These are phyloP conservation scores for Kodamaea derodonti DNA, from an alignment of 1,139 yeast species.

Conservation along the genomic window DNA sequence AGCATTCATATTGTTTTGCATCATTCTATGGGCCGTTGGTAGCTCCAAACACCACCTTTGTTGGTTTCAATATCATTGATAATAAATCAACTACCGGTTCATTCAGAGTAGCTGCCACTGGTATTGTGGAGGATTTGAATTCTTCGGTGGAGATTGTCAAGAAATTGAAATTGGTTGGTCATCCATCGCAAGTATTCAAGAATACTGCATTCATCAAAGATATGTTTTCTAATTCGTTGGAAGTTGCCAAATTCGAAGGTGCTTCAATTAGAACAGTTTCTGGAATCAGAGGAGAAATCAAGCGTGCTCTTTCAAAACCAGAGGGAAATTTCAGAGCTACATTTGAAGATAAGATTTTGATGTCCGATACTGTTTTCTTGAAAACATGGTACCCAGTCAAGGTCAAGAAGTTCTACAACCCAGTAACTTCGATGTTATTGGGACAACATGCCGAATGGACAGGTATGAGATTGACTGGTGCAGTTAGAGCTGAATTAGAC, in stretches of 20 bases:
- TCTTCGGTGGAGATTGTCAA: conserved; percentile 89
- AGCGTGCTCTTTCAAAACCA: conserved; percentile 88
- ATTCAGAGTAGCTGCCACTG: conserved; percentile 97
- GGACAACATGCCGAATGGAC: conserved; percentile 81
- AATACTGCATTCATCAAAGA: conserved; percentile 97
- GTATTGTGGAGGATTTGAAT: conserved; percentile 90
- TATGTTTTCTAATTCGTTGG: conserved; percentile 89
- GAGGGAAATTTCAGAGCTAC: conserved; percentile 99
- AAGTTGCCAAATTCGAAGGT: conserved; percentile 97
- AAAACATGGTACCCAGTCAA: conserved; percentile 97
- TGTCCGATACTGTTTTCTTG: conserved; percentile 85
- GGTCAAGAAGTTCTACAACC: conserved; percentile 88
- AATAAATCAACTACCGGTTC: conserved; percentile 80
- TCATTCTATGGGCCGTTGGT: conserved; percentile 96
- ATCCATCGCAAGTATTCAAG: conserved; percentile 89
- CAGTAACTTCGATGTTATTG: conserved; percentile 85
- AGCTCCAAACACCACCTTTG: conserved; percentile 95
- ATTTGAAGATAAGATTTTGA: conserved; percentile 88
- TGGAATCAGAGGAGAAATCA: conserved; percentile 96
- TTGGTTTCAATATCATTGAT: conserved; percentile 89
- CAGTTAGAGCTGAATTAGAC: conserved; percentile 74
- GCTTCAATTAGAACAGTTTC: conserved; percentile 95
- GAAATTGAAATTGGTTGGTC: conserved; percentile 90
- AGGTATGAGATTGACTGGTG: conserved; percentile 95
- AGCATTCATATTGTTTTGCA: conserved; percentile 94